Evolutionary conservation across 2,329 filamentous ascomycete species (phyloP).

Genomic region (Keithomyces neogunnii): DNA sequence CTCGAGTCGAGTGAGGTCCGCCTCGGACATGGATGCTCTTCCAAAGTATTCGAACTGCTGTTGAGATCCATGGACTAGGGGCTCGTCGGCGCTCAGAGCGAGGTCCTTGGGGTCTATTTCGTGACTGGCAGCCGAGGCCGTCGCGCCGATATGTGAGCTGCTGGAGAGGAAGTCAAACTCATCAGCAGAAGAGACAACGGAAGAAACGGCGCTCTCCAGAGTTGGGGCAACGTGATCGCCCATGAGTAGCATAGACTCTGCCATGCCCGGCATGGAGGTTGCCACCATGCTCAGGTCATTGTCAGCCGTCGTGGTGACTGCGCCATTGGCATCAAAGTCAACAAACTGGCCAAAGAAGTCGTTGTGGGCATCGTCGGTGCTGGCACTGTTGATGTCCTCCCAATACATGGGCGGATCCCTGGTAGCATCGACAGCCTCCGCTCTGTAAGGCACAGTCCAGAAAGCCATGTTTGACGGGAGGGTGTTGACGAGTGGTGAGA

Average conservation of each 20-base stretch:
- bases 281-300: slow-evolving; percentile 12
- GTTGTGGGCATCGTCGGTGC: slow-evolving; percentile 18
- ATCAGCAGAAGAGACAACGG: slow-evolving; percentile 25
- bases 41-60: slow-evolving; percentile 17
- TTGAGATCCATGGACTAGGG: slow-evolving; percentile 1
- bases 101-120: slow-evolving; percentile 23
- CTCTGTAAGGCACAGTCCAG: slow-evolving; percentile 26
- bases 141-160: slow-evolving; percentile 21
- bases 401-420: slow-evolving; percentile 27
- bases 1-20: slow-evolving; percentile 37
- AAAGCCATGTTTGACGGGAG: slow-evolving; percentile 21
- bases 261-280: slow-evolving; percentile 15
- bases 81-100: slow-evolving; percentile 10
- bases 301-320: slow-evolving; percentile 12
- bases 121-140: slow-evolving; percentile 16
- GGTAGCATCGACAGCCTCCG: slow-evolving; percentile 24
- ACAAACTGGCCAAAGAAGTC: slow-evolving; percentile 30
- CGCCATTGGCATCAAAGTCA: slow-evolving; percentile 24
- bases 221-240: slow-evolving; percentile 11
- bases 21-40: slow-evolving; percentile 36
- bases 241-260: slow-evolving; percentile 19
- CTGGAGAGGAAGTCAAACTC: slow-evolving; percentile 28
- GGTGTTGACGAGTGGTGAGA: not conserved
- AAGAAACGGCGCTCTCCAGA: slow-evolving; percentile 23
- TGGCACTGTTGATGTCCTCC: slow-evolving; percentile 22